These are phyloP conservation scores for Aspergillus japonicus DNA, from an alignment of 2,329 filamentous ascomycete species.

Conservation along the genomic window DNA sequence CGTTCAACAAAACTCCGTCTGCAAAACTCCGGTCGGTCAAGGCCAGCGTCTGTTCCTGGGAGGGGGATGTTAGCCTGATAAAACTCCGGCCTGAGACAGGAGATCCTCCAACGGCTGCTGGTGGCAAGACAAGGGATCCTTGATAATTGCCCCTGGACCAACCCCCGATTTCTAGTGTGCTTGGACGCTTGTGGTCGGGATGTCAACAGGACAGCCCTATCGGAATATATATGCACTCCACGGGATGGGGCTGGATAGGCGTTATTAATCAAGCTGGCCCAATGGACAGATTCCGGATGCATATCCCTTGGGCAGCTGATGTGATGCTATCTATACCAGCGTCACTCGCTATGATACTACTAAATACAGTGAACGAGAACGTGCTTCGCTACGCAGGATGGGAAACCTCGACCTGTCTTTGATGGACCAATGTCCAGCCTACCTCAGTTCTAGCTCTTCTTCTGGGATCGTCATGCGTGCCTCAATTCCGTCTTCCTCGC, in stretches of 20 bases:
- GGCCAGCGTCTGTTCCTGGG: neutral
- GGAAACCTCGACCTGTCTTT: constrained; percentile 10
- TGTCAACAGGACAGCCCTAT: neutral
- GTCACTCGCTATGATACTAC: neutral
- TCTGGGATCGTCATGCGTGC: constrained; percentile 1
- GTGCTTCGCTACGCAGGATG: neutral
- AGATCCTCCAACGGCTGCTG: neutral
- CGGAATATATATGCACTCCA: neutral
- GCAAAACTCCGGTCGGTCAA: constrained; percentile 18
- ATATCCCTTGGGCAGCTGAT: neutral
- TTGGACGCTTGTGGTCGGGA: neutral
- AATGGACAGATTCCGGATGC: neutral
- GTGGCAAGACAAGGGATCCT: neutral
- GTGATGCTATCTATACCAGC: neutral
- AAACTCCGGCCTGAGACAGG: constrained; percentile 1
- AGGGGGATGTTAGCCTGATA: neutral
- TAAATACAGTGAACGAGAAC: neutral
- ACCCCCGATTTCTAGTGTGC: neutral
- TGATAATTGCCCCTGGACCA: neutral
- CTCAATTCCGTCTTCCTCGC: neutral
- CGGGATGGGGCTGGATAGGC: neutral
- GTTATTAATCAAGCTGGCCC: neutral
- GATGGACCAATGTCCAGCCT: constrained; percentile 4
- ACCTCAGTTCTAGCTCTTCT: constrained; percentile 8
- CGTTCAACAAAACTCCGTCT: constrained; percentile 15